Conservation (phyloP, 192 early-diverging fungal genomes). For the Coemansia sp. region DNA sequence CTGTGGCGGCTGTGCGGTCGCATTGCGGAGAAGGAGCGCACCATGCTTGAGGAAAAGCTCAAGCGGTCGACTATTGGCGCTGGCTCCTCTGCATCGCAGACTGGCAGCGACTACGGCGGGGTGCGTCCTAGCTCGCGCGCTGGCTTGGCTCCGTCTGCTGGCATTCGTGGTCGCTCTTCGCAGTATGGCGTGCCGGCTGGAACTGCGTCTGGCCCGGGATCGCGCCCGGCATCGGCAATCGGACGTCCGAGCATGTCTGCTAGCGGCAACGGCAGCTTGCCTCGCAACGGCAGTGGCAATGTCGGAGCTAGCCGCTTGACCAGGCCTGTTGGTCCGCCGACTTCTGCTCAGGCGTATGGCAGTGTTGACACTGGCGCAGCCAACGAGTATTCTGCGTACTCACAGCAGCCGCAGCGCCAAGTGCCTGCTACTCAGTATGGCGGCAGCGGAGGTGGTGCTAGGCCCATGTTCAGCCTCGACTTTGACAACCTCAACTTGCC, state of each 20-base stretch:
- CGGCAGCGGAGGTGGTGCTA: background rate
- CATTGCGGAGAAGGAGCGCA: constrained; percentile 80
- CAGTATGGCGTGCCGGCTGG: constrained; percentile 37
- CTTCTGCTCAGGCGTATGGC: background rate
- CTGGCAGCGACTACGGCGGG: background rate
- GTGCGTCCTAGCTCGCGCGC: constrained; percentile 33
- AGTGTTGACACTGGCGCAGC: background rate
- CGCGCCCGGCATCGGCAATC: constrained; percentile 17
- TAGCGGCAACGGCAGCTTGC: background rate
- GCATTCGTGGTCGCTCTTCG: constrained; percentile 36
- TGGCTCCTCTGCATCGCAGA: constrained; percentile 8
- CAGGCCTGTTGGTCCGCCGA: constrained; percentile 11
- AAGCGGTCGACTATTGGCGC: constrained; percentile 58
- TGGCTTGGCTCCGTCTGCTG: constrained; percentile 22
- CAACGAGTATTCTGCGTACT: constrained; percentile 1
- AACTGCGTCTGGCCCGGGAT: constrained; percentile 22
- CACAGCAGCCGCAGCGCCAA: constrained; percentile 12
- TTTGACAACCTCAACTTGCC: constrained; percentile 60
- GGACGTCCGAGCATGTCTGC: constrained; percentile 13
- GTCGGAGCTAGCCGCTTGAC: constrained; percentile 13
- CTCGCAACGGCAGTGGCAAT: constrained; percentile 12
- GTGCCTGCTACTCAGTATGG: constrained; percentile 16
- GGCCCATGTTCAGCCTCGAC: constrained; percentile 55
- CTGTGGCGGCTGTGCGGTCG: constrained; percentile 74
- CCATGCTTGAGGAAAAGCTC: constrained; percentile 78